phyloP scores from a whole-genome alignment of 228 moss, liverwort and hornwort species.

The Sphagnum magellanicum region DNA sequence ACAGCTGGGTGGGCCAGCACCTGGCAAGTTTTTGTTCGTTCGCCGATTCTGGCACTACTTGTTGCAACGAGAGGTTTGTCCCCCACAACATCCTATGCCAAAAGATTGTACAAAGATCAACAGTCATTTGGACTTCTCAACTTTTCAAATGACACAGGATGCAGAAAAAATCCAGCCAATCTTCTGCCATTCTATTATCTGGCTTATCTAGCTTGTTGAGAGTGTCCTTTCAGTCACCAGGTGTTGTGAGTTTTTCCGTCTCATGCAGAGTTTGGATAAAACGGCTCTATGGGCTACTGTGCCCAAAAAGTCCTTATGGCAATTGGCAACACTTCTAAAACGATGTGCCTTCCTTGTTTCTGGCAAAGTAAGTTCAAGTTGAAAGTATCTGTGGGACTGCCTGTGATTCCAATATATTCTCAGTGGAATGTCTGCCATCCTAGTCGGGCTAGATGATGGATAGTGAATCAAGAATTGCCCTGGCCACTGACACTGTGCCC shows the following conservation, averaged over 20 bases:
- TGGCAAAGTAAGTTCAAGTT: constrained; percentile 53
- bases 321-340: constrained; percentile 58
- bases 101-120: no score
- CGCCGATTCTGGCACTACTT: constrained; percentile 86
- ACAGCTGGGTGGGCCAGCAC: constrained; percentile 65
- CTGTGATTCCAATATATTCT: no score
- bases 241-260: background rate
- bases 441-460: no score
- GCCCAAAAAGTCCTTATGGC: constrained; percentile 50
- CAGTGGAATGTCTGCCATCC: no score
- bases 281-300: constrained; percentile 66
- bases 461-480: background rate
- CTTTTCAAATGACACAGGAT: no score
- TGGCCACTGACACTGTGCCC: background rate
- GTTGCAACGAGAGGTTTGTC: constrained; percentile 64
- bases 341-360: constrained; percentile 64
- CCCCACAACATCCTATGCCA: background rate
- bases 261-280: constrained; percentile 51
- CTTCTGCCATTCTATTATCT: no score
- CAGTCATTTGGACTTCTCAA: no score
- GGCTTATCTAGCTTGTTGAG: no score
- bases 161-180: no score
- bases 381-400: no score
- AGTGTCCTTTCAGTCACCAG: no score
- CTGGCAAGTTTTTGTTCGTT: constrained; percentile 53